phyloP scores from a whole-genome alignment of 106 monocot species.

The Ottelia alismoides region DNA sequence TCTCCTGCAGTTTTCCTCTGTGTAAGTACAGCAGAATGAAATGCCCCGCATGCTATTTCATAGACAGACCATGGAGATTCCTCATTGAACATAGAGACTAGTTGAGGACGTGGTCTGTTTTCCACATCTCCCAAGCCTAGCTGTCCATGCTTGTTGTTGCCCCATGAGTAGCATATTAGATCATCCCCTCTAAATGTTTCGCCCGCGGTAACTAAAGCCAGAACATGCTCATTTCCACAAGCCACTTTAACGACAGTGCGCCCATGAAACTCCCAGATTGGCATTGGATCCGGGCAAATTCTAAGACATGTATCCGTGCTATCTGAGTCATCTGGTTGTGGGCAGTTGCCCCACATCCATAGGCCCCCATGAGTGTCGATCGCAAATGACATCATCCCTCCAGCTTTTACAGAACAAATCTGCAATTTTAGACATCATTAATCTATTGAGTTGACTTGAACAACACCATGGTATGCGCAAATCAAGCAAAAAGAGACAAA shows the following conservation, averaged over 20 bases:
- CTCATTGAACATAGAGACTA: constrained; percentile 31
- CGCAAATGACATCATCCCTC: constrained; percentile 84
- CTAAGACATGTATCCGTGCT: constrained; percentile 27
- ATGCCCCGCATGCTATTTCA: constrained; percentile 72
- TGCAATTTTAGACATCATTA: too few relatives aligned
- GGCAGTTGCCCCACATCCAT: constrained; percentile 82
- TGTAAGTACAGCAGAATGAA: constrained; percentile 61
- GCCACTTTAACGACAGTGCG: constrained; percentile 74
- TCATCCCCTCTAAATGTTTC: constrained; percentile 33
- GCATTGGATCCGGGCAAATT: constrained; percentile 30
- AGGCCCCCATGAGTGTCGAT: constrained; percentile 53
- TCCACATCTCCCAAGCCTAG: constrained; percentile 57
- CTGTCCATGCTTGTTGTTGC: constrained; percentile 76
- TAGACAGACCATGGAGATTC: constrained; percentile 62
- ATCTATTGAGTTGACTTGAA: too few relatives aligned
- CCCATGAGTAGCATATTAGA: constrained; percentile 66
- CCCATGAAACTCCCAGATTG: constrained; percentile 75
- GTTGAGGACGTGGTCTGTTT: constrained; percentile 26
- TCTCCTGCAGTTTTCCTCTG: constrained; percentile 29
- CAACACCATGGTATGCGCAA: too few relatives aligned
- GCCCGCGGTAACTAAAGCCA: constrained; percentile 50
- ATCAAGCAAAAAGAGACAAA: too few relatives aligned
- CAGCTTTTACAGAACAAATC: constrained; percentile 56
- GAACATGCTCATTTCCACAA: constrained; percentile 73
- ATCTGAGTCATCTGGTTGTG: constrained; percentile 26